Conservation (phyloP, 371 early-diverging fungal species). For the Mucor saturninus region DNA sequence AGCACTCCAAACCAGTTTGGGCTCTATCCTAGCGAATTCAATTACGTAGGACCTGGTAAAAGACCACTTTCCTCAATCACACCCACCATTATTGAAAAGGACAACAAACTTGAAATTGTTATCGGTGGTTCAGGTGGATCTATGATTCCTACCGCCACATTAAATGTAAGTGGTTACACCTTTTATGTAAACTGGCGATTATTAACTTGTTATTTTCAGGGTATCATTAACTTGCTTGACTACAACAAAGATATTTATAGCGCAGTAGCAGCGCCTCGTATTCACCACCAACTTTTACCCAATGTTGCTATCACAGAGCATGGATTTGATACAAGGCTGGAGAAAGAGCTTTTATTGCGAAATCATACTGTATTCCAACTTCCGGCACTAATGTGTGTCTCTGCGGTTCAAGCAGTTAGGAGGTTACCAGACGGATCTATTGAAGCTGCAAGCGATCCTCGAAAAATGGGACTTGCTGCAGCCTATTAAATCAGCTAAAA, state of each 20-base stretch:
- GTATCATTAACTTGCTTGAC: constrained; percentile 78
- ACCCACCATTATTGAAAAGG: constrained; percentile 84
- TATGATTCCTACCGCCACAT: constrained; percentile 86
- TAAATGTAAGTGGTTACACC: constrained; percentile 58
- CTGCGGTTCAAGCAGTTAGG: constrained; percentile 47
- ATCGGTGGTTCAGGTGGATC: constrained; percentile 97
- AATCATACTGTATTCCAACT: constrained; percentile 28
- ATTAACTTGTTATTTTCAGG: constrained; percentile 33
- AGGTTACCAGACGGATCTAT: constrained; percentile 37
- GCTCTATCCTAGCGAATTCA: constrained; percentile 80
- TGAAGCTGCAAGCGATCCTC: constrained; percentile 49
- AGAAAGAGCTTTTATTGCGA: constrained; percentile 20
- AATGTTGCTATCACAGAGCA: constrained; percentile 56
- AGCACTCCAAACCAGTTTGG: constrained; percentile 82
- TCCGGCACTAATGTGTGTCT: constrained; percentile 10
- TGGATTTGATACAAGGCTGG: constrained; percentile 17
- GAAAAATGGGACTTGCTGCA: constrained; percentile 49
- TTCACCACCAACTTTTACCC: constrained; percentile 95
- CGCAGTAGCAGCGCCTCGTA: constrained; percentile 81
- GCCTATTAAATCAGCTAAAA: constrained; percentile 21
- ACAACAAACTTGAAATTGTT: constrained; percentile 74
- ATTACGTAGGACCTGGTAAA: constrained; percentile 87
- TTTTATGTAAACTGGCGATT: too few relatives aligned
- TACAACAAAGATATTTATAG: constrained; percentile 68
- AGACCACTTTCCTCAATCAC: constrained; percentile 92